These are phyloP conservation scores for Hypoxylon sp. DNA, from an alignment of 2,329 filamentous ascomycete genomes.

Conservation along the genomic window DNA sequence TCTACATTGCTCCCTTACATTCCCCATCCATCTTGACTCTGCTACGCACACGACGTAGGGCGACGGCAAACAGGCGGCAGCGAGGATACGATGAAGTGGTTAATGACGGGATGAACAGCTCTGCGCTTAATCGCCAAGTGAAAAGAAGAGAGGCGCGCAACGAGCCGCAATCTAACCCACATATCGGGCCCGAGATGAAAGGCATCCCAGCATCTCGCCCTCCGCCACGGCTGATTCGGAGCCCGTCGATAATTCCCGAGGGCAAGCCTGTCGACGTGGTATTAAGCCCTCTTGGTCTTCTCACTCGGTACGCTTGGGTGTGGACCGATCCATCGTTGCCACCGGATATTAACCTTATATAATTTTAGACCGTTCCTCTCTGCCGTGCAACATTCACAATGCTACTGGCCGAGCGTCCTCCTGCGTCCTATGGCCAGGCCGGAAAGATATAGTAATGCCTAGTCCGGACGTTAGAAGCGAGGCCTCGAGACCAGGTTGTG, in stretches of 20 bases:
- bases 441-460: constrained; percentile 4
- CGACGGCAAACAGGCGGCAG: too few species aligned
- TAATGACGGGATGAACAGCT: constrained; percentile 16
- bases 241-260: constrained; percentile 30
- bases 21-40: constrained; percentile 14
- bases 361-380: constrained; percentile 17
- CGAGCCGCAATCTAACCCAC: constrained; percentile 37
- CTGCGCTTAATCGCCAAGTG: constrained; percentile 19
- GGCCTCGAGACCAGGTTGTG: not conserved
- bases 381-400: constrained; percentile 30
- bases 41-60: constrained; percentile 16
- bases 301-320: constrained; percentile 17
- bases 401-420: constrained; percentile 19
- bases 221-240: constrained; percentile 31
- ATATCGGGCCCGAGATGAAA: constrained; percentile 20
- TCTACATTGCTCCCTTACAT: constrained; percentile 22
- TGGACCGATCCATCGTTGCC: constrained; percentile 15
- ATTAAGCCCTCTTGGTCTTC: constrained; percentile 21
- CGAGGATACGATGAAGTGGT: not conserved
- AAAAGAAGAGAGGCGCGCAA: constrained; percentile 9
- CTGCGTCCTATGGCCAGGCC: constrained; percentile 1
- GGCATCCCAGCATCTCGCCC: constrained; percentile 16
- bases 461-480: constrained; percentile 1
- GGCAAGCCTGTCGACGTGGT: constrained; percentile 42
- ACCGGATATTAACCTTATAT: constrained; percentile 28